Evolutionary conservation across 1,139 yeast genomes (phyloP).

Genomic region (Geotrichum australiense): DNA sequence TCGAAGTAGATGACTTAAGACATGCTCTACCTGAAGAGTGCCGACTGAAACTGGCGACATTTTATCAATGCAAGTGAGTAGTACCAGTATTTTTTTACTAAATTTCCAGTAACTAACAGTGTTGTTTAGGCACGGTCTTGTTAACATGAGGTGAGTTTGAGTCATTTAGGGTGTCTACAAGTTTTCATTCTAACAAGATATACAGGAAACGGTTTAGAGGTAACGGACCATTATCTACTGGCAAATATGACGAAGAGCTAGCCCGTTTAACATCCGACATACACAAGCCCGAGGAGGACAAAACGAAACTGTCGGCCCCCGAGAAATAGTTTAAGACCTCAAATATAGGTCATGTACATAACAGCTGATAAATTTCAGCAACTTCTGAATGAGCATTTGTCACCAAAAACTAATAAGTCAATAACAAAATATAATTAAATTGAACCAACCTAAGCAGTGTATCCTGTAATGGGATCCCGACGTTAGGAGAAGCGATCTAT

Average conservation of each 20-base stretch:
- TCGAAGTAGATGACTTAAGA: constrained; percentile 70
- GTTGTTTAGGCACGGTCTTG: constrained; percentile 23
- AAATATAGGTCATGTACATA: no score
- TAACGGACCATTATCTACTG: constrained; percentile 88
- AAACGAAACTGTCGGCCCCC: constrained; percentile 34
- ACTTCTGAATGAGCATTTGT: no score
- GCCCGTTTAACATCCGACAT: constrained; percentile 73
- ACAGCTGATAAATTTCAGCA: no score
- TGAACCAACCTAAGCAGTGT: no score
- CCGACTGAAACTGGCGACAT: constrained; percentile 74
- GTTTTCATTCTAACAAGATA: no score
- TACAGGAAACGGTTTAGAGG: constrained; percentile 78
- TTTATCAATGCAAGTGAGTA: constrained; percentile 67
- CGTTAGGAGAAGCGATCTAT: no score
- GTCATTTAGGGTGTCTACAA: background rate
- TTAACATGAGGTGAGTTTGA: constrained; percentile 50
- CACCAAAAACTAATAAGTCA: no score
- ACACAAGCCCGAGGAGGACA: constrained; percentile 74
- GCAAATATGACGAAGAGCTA: constrained; percentile 81
- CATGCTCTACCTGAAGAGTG: constrained; percentile 82
- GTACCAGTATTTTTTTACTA: no score
- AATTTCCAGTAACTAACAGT: constrained; percentile 1
- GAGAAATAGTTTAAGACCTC: background rate
- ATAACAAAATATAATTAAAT: no score
- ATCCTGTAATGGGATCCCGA: no score